Evolutionary conservation across 1,284 basidiomycete species (phyloP), one percentile per base, ranked within the genome.

Genomic region (Apiotrichum laibachii): DNA sequence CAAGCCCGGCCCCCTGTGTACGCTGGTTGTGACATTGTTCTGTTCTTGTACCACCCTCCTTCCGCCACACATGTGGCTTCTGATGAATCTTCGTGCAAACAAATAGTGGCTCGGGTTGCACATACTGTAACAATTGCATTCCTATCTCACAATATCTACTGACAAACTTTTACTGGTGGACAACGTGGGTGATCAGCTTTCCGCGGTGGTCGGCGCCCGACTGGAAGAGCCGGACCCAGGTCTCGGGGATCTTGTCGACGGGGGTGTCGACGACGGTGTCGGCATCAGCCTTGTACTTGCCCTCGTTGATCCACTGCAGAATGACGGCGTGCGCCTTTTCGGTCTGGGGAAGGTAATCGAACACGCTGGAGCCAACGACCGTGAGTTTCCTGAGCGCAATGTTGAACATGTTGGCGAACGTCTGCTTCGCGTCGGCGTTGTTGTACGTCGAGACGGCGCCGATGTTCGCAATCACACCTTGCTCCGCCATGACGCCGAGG

Each of bases 401-500:
- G 12, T 13, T 37, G 37, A 37, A 16, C 10, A 37, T 37, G 37
- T 37, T 37, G 37, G 12, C 12, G 10, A 13, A 37, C 37, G 37
- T 53, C 53, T 15, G 67, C 12, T 16, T 37, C 21, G 47, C 22
- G 11, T 42, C 19, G 15, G 49, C 8, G 42, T 52, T 44, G 46
- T 50, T 50, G 34, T 50, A 50, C 19, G 10, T 6, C 19, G 48
- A 12, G 12, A 50, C n/a, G 33, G 13, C 70, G 33, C 80, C 80
- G 61, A 78, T 80, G n/a, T 73, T 63, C 11, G 73, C 77, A 46
- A 80, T 68, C 13, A 73, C 64, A 18, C 73, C 78, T 45, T 70
- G 58, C 21, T 69, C 70, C 57, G 77, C 76, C 60, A 80, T 68
- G 33, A 69, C 65, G 26, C 67, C 59, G 10, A 79, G 53, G 18